phyloP scores from a whole-genome alignment of 768 basidiomycete species.

The Flagelloscypha sp. region DNA sequence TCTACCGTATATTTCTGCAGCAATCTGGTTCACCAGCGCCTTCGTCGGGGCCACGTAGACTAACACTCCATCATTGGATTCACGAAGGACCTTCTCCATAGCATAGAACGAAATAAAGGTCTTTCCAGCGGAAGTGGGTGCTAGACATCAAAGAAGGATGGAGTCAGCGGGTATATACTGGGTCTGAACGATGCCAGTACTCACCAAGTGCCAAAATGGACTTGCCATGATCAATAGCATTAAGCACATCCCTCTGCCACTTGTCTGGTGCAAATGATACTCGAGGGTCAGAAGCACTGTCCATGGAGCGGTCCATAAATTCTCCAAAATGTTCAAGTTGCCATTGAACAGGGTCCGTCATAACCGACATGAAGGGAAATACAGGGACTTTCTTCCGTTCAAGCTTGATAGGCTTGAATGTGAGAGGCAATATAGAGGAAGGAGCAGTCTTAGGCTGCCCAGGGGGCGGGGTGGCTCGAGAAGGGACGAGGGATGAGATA shows the following conservation, averaged over 20 bases:
- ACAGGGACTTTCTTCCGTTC: slow-evolving; percentile 35
- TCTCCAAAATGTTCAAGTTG: slow-evolving; percentile 64
- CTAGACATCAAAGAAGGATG: slow-evolving; percentile 23
- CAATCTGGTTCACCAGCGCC: slow-evolving; percentile 62
- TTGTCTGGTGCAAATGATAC: slow-evolving; percentile 61
- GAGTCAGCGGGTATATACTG: slow-evolving; percentile 5
- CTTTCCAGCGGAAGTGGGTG: slow-evolving; percentile 67
- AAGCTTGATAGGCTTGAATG: slow-evolving; percentile 52
- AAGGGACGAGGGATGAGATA: slow-evolving; percentile 17
- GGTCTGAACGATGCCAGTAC: slow-evolving; percentile 12
- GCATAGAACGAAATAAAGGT: slow-evolving; percentile 75
- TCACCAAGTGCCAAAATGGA: slow-evolving; percentile 62
- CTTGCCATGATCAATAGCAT: slow-evolving; percentile 48
- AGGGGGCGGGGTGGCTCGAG: slow-evolving; percentile 5
- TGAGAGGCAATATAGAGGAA: slow-evolving; percentile 24
- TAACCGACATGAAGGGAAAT: slow-evolving; percentile 46
- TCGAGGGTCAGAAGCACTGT: slow-evolving; percentile 45
- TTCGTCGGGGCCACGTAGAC: slow-evolving; percentile 74
- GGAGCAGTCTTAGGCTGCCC: slow-evolving; percentile 9
- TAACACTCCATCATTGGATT: slow-evolving; percentile 57
- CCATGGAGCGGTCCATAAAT: slow-evolving; percentile 68
- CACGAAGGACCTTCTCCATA: slow-evolving; percentile 59
- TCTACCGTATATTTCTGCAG: slow-evolving; percentile 66
- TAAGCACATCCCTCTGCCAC: slow-evolving; percentile 63
- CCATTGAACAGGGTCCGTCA: slow-evolving; percentile 52